A percentile compares a stretch with the other conserved stretches of the same genome.
Evolutionary conservation across 345 rosid genomes (phyloP).

Genomic region (Hibiscus tridactylites): DNA sequence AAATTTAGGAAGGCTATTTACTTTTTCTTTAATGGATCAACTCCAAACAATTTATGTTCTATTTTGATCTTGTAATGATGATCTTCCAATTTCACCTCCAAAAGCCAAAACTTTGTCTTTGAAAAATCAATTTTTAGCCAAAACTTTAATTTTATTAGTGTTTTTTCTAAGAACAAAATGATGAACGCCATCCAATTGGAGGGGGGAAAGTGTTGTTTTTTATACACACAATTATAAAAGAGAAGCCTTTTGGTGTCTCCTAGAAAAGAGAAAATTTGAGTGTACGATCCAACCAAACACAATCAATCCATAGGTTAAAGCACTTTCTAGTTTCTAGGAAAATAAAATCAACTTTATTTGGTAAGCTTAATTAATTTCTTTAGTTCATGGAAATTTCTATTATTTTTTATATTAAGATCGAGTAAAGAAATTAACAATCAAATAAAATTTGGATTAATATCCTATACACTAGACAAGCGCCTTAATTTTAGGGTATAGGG

Average conservation of each 20-base stretch:
- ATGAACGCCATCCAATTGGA: background rate
- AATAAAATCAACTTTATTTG: background rate
- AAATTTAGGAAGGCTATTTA: too few species aligned
- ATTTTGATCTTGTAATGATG: too few species aligned
- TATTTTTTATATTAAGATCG: too few species aligned
- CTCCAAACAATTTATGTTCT: too few species aligned
- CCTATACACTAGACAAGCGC: too few species aligned
- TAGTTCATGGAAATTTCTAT: too few species aligned
- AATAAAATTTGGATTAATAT: too few species aligned
- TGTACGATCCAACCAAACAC: background rate
- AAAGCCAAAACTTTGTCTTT: background rate
- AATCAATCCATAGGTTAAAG: background rate
- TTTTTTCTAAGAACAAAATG: slow-evolving; percentile 6
- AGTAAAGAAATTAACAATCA: too few species aligned
- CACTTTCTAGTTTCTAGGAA: background rate
- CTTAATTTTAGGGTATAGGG: too few species aligned
- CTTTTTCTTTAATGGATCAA: too few species aligned
- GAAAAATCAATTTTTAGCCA: background rate
- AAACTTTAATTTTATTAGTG: background rate
- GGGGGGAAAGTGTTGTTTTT: background rate
- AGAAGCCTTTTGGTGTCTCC: slow-evolving; percentile 3
- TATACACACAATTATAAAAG: background rate
- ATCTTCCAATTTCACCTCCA: too few species aligned
- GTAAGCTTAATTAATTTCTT: background rate
- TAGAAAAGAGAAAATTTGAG: background rate